A percentile compares a stretch with the other conserved stretches of the same genome.
These are phyloP conservation scores for Coriolopsis trogii DNA, from an alignment of 1,284 basidiomycete genomes.

Conservation along the genomic window DNA sequence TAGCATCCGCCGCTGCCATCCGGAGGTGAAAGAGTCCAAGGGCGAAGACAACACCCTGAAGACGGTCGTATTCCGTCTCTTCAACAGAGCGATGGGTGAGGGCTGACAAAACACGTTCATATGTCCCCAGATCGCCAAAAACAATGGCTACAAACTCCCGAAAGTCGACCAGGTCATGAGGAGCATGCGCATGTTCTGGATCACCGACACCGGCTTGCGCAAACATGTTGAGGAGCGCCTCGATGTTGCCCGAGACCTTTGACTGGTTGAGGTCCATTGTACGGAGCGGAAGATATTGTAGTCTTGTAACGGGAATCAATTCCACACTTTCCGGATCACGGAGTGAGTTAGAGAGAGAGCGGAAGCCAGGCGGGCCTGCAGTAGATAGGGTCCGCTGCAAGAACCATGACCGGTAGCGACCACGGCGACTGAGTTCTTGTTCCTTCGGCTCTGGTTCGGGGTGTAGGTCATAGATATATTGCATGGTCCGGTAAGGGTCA, in stretches of 20 bases:
- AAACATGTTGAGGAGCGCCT: slow-evolving; percentile 29
- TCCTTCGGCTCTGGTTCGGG: slow-evolving; percentile 16
- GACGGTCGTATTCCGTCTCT: slow-evolving; percentile 12
- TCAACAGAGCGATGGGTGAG: slow-evolving; percentile 18
- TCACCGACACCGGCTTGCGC: slow-evolving; percentile 33
- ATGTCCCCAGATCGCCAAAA: slow-evolving; percentile 19
- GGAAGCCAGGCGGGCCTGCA: slow-evolving; percentile 31
- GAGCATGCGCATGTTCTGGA: background rate
- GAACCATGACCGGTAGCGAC: slow-evolving; percentile 31
- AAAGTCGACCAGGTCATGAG: background rate
- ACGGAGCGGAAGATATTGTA: slow-evolving; percentile 30
- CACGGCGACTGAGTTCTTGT: slow-evolving; percentile 18
- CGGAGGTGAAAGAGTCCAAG: slow-evolving; percentile 42
- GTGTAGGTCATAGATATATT: slow-evolving; percentile 16
- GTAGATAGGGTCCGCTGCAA: slow-evolving; percentile 28
- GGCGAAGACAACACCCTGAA: slow-evolving; percentile 36
- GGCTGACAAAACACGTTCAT: slow-evolving; percentile 16
- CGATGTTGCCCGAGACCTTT: slow-evolving; percentile 28
- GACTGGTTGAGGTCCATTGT: too few species aligned
- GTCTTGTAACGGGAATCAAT: slow-evolving; percentile 31
- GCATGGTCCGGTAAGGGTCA: background rate
- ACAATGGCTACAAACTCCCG: slow-evolving; percentile 11
- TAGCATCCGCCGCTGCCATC: slow-evolving; percentile 41
- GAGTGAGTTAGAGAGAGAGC: slow-evolving; percentile 15
- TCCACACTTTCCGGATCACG: slow-evolving; percentile 32